Percentiles rank a stretch among this genome's conserved stretches.
Evolutionary conservation across 345 rosid genomes (phyloP).

Genomic region (Populus nigra): DNA sequence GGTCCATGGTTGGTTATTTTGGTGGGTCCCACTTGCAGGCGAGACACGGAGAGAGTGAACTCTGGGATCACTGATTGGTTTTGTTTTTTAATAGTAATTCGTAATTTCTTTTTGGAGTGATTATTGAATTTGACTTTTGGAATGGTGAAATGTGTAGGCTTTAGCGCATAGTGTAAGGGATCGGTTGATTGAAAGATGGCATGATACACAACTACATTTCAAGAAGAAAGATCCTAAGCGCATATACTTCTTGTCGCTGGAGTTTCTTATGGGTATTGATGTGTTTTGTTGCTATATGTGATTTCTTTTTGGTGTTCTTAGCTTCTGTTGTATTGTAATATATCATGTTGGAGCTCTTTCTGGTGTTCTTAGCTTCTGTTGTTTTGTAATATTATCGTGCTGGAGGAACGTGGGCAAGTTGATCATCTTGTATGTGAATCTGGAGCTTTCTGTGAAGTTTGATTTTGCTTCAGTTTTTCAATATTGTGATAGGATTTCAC

Average conservation of each 20-base stretch:
- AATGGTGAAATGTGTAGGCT: slow-evolving; percentile 29
- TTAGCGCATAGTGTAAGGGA: slow-evolving; percentile 45
- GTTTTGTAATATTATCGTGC: not conserved
- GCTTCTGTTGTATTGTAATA: not conserved
- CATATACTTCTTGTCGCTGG: slow-evolving; percentile 47
- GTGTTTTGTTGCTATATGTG: not conserved
- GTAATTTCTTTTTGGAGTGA: not conserved
- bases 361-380: not conserved
- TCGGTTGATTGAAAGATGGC: slow-evolving; percentile 50
- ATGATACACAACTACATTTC: slow-evolving; percentile 46
- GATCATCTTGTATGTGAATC: no score
- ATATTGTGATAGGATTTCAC: not conserved
- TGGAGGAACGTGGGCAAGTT: no score
- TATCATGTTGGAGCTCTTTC: not conserved
- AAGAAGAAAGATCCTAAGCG: slow-evolving; percentile 49
- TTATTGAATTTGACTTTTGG: not conserved
- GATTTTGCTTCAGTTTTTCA: not conserved
- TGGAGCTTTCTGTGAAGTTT: not conserved
- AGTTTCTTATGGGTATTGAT: slow-evolving; percentile 50
- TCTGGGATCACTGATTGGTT: no score
- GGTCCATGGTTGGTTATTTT: no score
- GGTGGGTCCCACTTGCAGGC: no score
- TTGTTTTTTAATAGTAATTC: no score
- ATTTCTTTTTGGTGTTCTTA: not conserved
- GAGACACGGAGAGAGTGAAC: no score